Evolutionary conservation across 768 basidiomycete species (phyloP).

Genomic region (Lepiota venenata): DNA sequence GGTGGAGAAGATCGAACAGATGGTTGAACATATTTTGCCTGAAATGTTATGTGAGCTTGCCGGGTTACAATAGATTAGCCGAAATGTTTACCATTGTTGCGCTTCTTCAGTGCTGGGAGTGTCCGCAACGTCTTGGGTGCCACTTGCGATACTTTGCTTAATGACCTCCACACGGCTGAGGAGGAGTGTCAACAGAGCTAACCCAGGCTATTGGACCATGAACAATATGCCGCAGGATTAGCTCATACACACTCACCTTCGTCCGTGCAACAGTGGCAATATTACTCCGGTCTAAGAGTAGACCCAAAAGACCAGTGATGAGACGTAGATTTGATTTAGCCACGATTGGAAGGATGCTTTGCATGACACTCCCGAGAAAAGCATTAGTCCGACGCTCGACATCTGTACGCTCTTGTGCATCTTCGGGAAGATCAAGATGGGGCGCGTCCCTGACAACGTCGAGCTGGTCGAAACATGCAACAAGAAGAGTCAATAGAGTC

Average conservation of each 20-base stretch:
- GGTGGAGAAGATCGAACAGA: conserved; percentile 76
- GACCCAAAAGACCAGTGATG: conserved; percentile 80
- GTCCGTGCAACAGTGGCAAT: conserved; percentile 72
- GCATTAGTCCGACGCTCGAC: conserved; percentile 88
- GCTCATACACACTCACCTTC: conserved; percentile 49
- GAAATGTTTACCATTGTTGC: conserved; percentile 56
- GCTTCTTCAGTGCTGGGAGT: conserved; percentile 69
- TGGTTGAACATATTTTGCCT: conserved; percentile 91
- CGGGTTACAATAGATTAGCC: not conserved
- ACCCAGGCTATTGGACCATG: conserved; percentile 63
- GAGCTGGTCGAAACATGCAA: conserved; percentile 92
- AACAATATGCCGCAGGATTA: conserved; percentile 9
- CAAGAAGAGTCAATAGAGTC: conserved; percentile 84
- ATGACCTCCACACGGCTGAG: conserved; percentile 92
- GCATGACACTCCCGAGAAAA: conserved; percentile 82
- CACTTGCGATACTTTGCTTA: conserved; percentile 60
- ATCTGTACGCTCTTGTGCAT: conserved; percentile 58
- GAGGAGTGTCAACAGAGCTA: conserved; percentile 87
- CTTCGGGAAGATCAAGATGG: conserved; percentile 63
- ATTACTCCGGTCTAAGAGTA: conserved; percentile 78
- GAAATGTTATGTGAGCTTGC: conserved; percentile 9
- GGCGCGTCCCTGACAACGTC: conserved; percentile 85
- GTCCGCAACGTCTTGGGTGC: conserved; percentile 48
- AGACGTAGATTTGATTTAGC: conserved; percentile 77
- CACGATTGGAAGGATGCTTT: conserved; percentile 81